These are phyloP conservation scores for Cytospora leucostoma DNA, from an alignment of 2,329 filamentous ascomycete genomes.

Conservation along the genomic window DNA sequence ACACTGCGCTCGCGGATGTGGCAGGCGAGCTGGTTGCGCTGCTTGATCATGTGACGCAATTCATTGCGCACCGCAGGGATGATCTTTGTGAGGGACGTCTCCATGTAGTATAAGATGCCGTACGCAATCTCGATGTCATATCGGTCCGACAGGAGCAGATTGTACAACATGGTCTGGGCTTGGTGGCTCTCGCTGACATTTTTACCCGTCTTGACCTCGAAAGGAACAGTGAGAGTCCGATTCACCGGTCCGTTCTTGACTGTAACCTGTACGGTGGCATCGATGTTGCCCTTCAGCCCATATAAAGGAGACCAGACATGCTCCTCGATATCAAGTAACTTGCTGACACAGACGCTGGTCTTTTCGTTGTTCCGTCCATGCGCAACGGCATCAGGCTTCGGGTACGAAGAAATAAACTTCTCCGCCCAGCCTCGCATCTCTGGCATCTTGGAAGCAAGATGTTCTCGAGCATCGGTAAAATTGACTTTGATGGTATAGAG, in stretches of 20 bases:
- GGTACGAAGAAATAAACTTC: conserved; percentile 72
- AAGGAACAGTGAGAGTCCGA: conserved; percentile 79
- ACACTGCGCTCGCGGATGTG: conserved; percentile 79
- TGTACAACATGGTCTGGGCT: conserved; percentile 94
- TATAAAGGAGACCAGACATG: conserved; percentile 99
- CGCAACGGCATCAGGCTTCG: conserved; percentile 67
- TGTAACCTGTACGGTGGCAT: conserved; percentile 88
- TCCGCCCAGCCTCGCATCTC: conserved; percentile 83
- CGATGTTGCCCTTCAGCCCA: conserved; percentile 95
- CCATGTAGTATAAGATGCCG: conserved; percentile 93
- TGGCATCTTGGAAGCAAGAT: conserved; percentile 80
- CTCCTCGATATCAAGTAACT: conserved; percentile 94
- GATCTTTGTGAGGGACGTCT: conserved; percentile 81
- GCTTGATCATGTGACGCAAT: conserved; percentile 93
- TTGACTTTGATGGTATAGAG: conserved; percentile 84
- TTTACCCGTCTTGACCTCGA: conserved; percentile 94
- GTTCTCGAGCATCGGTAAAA: conserved; percentile 70
- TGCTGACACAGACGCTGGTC: conserved; percentile 82
- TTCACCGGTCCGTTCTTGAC: conserved; percentile 70
- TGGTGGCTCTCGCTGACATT: conserved; percentile 80
- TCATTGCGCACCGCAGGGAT: conserved; percentile 86
- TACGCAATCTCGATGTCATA: conserved; percentile 92
- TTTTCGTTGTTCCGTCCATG: conserved; percentile 77
- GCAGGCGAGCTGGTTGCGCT: conserved; percentile 85
- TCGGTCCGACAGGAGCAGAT: conserved; percentile 85